Conservation (phyloP, 305 asterid species). For the Caryopteris hybrid region DNA sequence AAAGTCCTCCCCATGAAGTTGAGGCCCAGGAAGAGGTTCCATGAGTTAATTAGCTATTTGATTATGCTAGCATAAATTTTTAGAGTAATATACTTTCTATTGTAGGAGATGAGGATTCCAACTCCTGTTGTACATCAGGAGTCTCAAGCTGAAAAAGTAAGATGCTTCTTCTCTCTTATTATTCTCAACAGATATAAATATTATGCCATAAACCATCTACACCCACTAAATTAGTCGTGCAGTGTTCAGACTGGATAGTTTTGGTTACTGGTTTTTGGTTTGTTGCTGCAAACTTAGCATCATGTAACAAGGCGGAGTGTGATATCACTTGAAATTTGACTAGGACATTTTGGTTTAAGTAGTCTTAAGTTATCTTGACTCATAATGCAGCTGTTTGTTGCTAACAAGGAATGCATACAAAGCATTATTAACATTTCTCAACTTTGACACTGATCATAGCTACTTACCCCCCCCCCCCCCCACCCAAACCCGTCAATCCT, state of each 20-base stretch:
- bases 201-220: not conserved
- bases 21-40: conserved; percentile 32
- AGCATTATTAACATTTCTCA: not conserved
- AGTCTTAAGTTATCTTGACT: not conserved
- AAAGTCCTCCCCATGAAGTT: conserved; percentile 19
- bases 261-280: not conserved
- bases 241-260: not conserved
- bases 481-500: too few species aligned
- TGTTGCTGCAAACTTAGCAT: not conserved
- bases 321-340: not conserved
- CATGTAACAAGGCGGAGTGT: not conserved
- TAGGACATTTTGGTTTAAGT: not conserved
- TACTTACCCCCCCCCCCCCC: too few species aligned
- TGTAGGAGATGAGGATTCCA: conserved; percentile 25
- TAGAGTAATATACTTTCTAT: not conserved
- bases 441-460: not conserved
- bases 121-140: conserved; percentile 19
- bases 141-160: conserved; percentile 29
- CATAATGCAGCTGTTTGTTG: not conserved
- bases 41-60: not conserved
- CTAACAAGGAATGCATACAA: not conserved
- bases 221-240: not conserved
- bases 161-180: conserved; percentile 17
- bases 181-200: not conserved
- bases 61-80: not conserved